Evolutionary conservation across 2,329 filamentous ascomycete genomes (phyloP).

Genomic region (Aspergillus sp.): DNA sequence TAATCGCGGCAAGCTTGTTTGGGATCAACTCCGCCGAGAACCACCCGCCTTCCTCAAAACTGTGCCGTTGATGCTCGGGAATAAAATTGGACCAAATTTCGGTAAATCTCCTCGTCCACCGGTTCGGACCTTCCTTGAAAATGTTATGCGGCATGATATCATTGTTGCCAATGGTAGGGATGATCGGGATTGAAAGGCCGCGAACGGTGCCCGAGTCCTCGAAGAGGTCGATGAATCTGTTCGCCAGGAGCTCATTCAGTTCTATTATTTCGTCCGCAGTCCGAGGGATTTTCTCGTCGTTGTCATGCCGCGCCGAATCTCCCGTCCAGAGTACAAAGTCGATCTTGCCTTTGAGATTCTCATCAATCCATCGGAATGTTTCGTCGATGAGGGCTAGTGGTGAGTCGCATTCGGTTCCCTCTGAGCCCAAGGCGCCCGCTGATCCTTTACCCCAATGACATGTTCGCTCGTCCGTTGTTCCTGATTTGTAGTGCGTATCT

Average conservation of each 20-base stretch:
- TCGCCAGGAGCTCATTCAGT: slow-evolving; percentile 72
- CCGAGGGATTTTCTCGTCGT: slow-evolving; percentile 77
- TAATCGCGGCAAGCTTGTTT: slow-evolving; percentile 80
- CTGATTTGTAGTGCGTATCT: slow-evolving; percentile 79
- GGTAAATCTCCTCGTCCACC: slow-evolving; percentile 75
- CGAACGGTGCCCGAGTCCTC: slow-evolving; percentile 53
- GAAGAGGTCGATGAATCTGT: slow-evolving; percentile 76
- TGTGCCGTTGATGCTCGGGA: slow-evolving; percentile 86
- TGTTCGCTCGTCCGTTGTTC: slow-evolving; percentile 67
- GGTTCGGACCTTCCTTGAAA: slow-evolving; percentile 78
- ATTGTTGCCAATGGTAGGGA: slow-evolving; percentile 95
- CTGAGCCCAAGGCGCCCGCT: slow-evolving; percentile 79
- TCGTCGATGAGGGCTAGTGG: slow-evolving; percentile 78
- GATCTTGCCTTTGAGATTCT: slow-evolving; percentile 72
- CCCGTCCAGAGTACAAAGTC: slow-evolving; percentile 95
- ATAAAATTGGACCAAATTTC: slow-evolving; percentile 85
- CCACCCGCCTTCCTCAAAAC: slow-evolving; percentile 91
- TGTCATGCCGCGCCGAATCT: slow-evolving; percentile 86
- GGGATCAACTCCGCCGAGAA: slow-evolving; percentile 92
- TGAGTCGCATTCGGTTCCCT: slow-evolving; percentile 85
- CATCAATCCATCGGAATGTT: slow-evolving; percentile 84
- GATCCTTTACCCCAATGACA: slow-evolving; percentile 79
- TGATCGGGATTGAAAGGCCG: slow-evolving; percentile 71
- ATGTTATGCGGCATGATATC: slow-evolving; percentile 98
- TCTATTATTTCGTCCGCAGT: slow-evolving; percentile 71